Evolutionary conservation across 139 green algal species (phyloP), one percentile per base, ranked within the genome.

Genomic region (Micractinium conductrix): DNA sequence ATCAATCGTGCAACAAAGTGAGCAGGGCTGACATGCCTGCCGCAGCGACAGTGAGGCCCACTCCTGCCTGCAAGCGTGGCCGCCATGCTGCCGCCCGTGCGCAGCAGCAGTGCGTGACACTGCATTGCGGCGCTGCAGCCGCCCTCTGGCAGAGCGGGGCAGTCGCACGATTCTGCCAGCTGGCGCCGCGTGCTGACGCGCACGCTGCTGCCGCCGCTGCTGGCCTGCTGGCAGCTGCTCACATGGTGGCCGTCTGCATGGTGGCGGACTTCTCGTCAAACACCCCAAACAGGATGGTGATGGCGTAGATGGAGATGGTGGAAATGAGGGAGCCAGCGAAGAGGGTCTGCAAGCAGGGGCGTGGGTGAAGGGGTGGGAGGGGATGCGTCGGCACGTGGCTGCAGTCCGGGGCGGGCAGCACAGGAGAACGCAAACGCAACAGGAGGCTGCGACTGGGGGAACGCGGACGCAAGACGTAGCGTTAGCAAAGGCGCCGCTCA

Each of bases 251-350:
- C 53, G 53, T 21, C 26, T 62, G 53, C 53, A 62, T 58, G 53
- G 43, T 14, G 10, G 73, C 44, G 38, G 48, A 72, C 35, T 55
- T 53, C 62, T 88, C 84, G 21, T 88, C 84, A 53, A 79, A 85
- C 45, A 85, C 65, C 9, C 85, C 85, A 53, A 88, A 43, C 19
- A 86, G 45, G 55, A 86, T 86, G 44, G 86, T 82, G 17, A 86
- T n/a, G 16, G 22, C 24, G 33, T 80, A 85, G 42, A 74, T 8
- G 22, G 44, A 40, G 38, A 88, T 58, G 42, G 40, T 63, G 33
- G 62, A 69, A 24, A 88, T 85, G 53, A 88, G 75, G 33, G 65
- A 60, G 42, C 84, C 84, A 14, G 48, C 33, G 30, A 88, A 62
- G 26, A 88, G 53, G 14, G 65, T 28, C 74, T 81, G 74, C 45